Evolutionary conservation across 2,329 filamentous ascomycete species (phyloP).

Genomic region (Ambrosiella beaveri): DNA sequence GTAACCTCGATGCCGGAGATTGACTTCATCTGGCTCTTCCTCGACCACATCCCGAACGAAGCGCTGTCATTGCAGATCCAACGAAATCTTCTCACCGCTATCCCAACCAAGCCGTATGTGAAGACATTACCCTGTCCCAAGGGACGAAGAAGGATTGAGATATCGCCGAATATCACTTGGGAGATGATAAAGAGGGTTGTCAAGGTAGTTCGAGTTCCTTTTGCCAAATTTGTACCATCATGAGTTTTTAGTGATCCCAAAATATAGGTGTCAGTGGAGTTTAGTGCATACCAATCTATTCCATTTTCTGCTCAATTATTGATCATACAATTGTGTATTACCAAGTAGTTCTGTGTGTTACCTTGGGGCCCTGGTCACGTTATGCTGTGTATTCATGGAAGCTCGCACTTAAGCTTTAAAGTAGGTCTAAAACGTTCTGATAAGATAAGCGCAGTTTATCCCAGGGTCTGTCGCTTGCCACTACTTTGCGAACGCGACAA

Average conservation of each 20-base stretch:
- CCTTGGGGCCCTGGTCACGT: no score
- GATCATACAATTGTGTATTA: no score
- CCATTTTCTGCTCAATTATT: no score
- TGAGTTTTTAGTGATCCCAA: background rate
- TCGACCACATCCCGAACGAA: conserved; percentile 11
- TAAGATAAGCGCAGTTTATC: conserved; percentile 6
- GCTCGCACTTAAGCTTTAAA: background rate
- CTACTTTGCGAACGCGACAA: conserved; percentile 9
- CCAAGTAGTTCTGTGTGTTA: no score
- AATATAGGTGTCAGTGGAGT: no score
- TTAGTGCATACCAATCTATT: no score
- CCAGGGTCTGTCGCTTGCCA: background rate
- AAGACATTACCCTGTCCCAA: conserved; percentile 7
- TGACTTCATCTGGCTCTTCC: conserved; percentile 12
- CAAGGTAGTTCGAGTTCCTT: conserved; percentile 7
- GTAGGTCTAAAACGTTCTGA: conserved; percentile 2
- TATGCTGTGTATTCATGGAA: background rate
- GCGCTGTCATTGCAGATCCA: conserved; percentile 11
- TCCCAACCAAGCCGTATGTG: conserved; percentile 3
- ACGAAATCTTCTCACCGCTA: conserved; percentile 9
- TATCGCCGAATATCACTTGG: conserved; percentile 8
- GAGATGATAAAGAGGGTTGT: conserved; percentile 10
- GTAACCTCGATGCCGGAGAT: conserved; percentile 8
- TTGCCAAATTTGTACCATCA: conserved; percentile 6
- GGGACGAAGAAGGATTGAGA: conserved; percentile 9